phyloP scores from a whole-genome alignment of 2,329 filamentous ascomycete genomes.

The Botrytis elliptica region DNA sequence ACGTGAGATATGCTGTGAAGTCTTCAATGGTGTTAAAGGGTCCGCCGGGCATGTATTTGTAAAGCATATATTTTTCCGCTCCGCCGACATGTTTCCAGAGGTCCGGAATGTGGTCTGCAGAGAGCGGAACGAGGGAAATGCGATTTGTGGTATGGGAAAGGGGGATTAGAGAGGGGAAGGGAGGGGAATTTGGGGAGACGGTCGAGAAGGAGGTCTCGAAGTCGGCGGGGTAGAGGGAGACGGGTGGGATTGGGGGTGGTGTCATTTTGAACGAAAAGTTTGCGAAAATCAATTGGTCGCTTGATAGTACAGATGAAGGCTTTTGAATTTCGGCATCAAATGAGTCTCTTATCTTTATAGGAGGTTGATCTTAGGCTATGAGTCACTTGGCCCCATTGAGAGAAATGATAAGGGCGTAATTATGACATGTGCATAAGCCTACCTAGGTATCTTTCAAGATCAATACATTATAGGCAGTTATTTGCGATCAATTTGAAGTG shows the following conservation, averaged over 20 bases:
- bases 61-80: conserved; percentile 37
- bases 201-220: conserved; percentile 2
- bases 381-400: background rate
- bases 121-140: conserved; percentile 29
- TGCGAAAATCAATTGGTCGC: background rate
- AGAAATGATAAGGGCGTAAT: background rate
- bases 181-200: background rate
- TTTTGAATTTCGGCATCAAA: background rate
- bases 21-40: conserved; percentile 39
- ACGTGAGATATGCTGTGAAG: conserved; percentile 36
- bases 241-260: background rate
- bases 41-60: conserved; percentile 44
- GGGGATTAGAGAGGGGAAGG: conserved; percentile 4
- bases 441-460: background rate
- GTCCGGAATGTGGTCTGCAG: conserved; percentile 22
- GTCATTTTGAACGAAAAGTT: background rate
- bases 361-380: background rate
- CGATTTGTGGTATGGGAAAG: conserved; percentile 23
- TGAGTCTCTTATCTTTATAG: background rate
- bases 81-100: conserved; percentile 31
- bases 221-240: conserved; percentile 4
- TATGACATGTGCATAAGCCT: background rate
- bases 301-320: background rate
- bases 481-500: background rate
- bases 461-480: background rate